Base-by-base conservation (phyloP, 208 protist genomes). In the Leptomonas pyrrhocoris region DNA sequence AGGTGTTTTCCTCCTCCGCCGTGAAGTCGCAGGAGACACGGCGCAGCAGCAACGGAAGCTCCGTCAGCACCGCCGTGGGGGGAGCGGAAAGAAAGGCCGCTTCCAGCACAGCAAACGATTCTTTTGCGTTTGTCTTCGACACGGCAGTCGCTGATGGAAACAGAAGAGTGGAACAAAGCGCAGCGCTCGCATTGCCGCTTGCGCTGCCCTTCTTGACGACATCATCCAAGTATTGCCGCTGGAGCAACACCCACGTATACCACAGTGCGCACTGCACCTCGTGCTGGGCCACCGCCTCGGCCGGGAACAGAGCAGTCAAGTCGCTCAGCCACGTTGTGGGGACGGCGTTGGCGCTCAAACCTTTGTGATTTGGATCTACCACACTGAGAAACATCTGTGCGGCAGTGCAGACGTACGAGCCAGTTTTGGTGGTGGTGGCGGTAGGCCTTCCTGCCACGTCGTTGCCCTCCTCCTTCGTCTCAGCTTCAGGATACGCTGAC, bases 381-480 rank as follows among this genome's bases (percentile, higher is more conserved):
- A 73, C 57, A 36, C 79, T 77, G 30, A 90, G 67, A n/a, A 89
- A 77, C 70, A 94, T 83, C 61, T 88, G 86, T 12, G 84, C 85
- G 2, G 86, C 85, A 11, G 86, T 92, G 73, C 82, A 79, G 11
- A 88, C 55, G 48, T 92, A 89, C 62, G 64, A 49, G 31, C 23
- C 68, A 15, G 73, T 28, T 45, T 12, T 59, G 1, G 25, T 23
- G 6, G 23, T 31, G 23, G 50, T n/a, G 13, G n/a, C 30, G 6
- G n/a, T 30, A 16, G 46, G 28, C n/a, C n/a, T 34, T 38, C 23
- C 49, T 36, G 50, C 38, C 27, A n/a, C 40, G 13, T 61, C 45
- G 8, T 13, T 48, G 28, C 21, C 38, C 36, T 59, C 15, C 23
- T 9, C 25, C 21, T 55, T 45, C 13, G 34, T 21, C 55, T 13